A percentile compares a stretch with the other conserved stretches of the same genome.
These are phyloP conservation scores for Neonectria neomacrospora DNA, from an alignment of 2,329 filamentous ascomycete species.

Conservation along the genomic window DNA sequence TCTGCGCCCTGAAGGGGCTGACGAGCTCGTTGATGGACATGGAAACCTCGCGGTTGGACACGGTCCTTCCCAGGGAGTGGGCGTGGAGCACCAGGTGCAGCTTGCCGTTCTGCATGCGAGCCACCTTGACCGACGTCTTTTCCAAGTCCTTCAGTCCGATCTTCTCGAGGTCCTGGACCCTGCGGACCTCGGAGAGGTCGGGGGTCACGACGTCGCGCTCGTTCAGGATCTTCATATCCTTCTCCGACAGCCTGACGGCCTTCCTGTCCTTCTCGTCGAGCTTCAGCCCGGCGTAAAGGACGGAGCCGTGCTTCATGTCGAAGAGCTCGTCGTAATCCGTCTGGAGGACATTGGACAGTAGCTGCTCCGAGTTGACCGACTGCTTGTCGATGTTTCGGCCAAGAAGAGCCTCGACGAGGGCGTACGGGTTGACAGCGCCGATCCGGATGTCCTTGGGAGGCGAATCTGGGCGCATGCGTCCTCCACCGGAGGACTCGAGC, in stretches of 20 bases:
- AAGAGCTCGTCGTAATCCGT: conserved; percentile 61
- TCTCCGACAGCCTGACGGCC: conserved; percentile 52
- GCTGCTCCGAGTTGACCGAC: conserved; percentile 47
- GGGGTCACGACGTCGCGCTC: conserved; percentile 56
- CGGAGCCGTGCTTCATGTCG: conserved; percentile 56
- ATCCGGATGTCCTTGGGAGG: conserved; percentile 53
- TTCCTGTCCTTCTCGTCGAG: conserved; percentile 52
- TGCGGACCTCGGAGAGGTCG: conserved; percentile 54
- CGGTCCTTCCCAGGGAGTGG: conserved; percentile 48
- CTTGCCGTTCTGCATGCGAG: conserved; percentile 58
- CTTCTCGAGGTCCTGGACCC: conserved; percentile 53
- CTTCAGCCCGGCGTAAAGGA: conserved; percentile 56
- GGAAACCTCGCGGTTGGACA: conserved; percentile 54
- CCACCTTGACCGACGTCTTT: conserved; percentile 51
- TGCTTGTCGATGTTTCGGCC: conserved; percentile 54
- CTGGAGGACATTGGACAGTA: conserved; percentile 56
- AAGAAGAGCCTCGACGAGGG: conserved; percentile 56
- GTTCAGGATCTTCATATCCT: conserved; percentile 55
- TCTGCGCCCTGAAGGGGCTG: conserved; percentile 50
- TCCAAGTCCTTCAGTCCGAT: conserved; percentile 54
- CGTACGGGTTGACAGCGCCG: conserved; percentile 57
- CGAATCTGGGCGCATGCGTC: conserved; percentile 46
- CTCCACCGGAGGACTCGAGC: conserved; percentile 25
- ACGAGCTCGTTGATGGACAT: conserved; percentile 54
- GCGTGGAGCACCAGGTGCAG: conserved; percentile 54